Evolutionary conservation across 768 basidiomycete genomes (phyloP).

Genomic region (Lentinula edodes): DNA sequence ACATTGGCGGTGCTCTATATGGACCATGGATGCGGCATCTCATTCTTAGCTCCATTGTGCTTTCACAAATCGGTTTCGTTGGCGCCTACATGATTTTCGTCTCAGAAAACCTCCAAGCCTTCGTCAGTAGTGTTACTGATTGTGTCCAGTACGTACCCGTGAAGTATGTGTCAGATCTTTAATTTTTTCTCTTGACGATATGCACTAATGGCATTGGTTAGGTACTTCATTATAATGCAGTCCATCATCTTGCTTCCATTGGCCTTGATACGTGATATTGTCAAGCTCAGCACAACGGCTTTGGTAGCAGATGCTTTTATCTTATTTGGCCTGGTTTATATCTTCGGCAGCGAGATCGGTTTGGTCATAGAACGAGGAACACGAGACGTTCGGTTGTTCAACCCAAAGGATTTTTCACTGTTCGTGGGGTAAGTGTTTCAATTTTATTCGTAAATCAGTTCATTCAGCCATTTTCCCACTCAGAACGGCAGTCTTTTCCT

Average conservation of each 20-base stretch:
- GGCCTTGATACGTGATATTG: constrained; percentile 87
- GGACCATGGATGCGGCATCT: constrained; percentile 90
- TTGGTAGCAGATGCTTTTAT: constrained; percentile 95
- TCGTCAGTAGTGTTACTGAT: background rate
- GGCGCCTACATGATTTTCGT: constrained; percentile 95
- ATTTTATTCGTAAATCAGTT: background rate
- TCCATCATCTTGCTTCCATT: constrained; percentile 85
- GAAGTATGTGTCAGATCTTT: background rate
- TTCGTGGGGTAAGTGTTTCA: constrained; percentile 71
- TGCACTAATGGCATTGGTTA: background rate
- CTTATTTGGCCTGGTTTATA: constrained; percentile 79
- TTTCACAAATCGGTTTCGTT: constrained; percentile 89
- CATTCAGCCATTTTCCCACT: background rate
- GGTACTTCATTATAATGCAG: constrained; percentile 72
- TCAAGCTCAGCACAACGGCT: constrained; percentile 88
- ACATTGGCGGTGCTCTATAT: constrained; percentile 90
- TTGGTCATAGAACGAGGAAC: constrained; percentile 65
- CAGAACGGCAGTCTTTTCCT: constrained; percentile 96
- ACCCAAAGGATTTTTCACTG: constrained; percentile 82
- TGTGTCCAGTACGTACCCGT: constrained; percentile 8
- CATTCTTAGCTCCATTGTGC: constrained; percentile 80
- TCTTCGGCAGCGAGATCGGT: constrained; percentile 78
- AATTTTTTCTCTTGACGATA: background rate
- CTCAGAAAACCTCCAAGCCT: constrained; percentile 74
- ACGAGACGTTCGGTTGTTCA: constrained; percentile 82